Conservation (phyloP, 2,329 filamentous ascomycete species). For the Verticillium nubilum region DNA sequence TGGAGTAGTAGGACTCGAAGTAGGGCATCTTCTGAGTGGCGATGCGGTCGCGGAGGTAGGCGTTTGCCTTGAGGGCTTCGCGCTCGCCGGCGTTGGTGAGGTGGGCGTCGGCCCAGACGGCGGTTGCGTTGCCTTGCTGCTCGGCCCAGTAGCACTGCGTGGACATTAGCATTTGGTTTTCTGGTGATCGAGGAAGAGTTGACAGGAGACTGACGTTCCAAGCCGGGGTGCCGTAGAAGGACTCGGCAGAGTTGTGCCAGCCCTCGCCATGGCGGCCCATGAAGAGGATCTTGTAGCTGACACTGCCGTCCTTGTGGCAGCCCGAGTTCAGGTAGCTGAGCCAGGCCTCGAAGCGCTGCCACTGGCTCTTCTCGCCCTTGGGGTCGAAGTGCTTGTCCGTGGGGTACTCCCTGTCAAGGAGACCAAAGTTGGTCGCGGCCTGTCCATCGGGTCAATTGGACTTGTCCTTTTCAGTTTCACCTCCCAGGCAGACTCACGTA, state of each 20-base stretch:
- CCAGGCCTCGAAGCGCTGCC: conserved; percentile 58
- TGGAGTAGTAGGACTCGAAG: conserved; percentile 60
- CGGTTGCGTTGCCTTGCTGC: conserved; percentile 57
- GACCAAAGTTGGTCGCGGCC: conserved; percentile 58
- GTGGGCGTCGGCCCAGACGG: conserved; percentile 57
- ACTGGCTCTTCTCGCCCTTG: conserved; percentile 45
- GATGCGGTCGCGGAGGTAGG: conserved; percentile 53
- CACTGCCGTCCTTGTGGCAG: conserved; percentile 30
- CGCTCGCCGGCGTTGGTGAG: conserved; percentile 51
- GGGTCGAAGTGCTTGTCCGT: conserved; percentile 40
- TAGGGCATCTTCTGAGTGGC: conserved; percentile 47
- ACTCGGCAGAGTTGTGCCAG: conserved; percentile 57
- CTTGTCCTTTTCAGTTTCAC: background rate
- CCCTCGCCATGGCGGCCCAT: conserved; percentile 68
- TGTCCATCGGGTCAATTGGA: conserved; percentile 18
- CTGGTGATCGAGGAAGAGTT: too few relatives aligned
- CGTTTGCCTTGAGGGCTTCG: conserved; percentile 53
- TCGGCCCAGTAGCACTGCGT: conserved; percentile 59
- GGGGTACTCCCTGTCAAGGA: conserved; percentile 57
- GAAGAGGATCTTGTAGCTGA: conserved; percentile 61
- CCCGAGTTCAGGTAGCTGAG: conserved; percentile 47
- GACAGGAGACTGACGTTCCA: conserved; percentile 50
- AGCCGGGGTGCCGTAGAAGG: conserved; percentile 60
- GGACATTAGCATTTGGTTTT: conserved; percentile 1
- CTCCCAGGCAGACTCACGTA: conserved; percentile 42